These are phyloP conservation scores for Ogataea salicorniae DNA, from an alignment of 805 yeast genomes.

Conservation along the genomic window DNA sequence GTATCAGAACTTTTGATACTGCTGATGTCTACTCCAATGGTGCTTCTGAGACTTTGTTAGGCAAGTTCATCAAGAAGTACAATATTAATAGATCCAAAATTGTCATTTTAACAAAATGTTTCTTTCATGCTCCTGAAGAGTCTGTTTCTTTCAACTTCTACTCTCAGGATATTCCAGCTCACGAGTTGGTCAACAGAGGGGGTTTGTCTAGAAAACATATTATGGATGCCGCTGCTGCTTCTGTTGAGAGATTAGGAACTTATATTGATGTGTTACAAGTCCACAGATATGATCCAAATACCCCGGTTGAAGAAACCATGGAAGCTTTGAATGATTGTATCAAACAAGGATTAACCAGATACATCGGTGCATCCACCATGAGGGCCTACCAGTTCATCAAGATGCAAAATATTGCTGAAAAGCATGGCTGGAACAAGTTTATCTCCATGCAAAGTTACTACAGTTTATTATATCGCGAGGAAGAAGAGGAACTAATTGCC, in stretches of 20 bases:
- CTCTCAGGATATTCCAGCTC: slow-evolving; percentile 32
- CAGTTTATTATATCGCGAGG: slow-evolving; percentile 52
- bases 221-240: slow-evolving; percentile 35
- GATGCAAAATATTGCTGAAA: slow-evolving; percentile 51
- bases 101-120: slow-evolving; percentile 48
- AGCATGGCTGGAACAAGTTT: slow-evolving; percentile 50
- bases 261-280: slow-evolving; percentile 49
- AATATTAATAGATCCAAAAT: slow-evolving; percentile 47
- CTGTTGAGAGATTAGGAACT: slow-evolving; percentile 45
- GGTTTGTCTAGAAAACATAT: slow-evolving; percentile 43
- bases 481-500: slow-evolving; percentile 54
- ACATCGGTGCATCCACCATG: slow-evolving; percentile 61
- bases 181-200: slow-evolving; percentile 26
- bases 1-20: slow-evolving; percentile 44
- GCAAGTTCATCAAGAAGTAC: slow-evolving; percentile 46
- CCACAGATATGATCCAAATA: slow-evolving; percentile 44
- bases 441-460: slow-evolving; percentile 52
- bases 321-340: slow-evolving; percentile 48
- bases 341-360: slow-evolving; percentile 40
- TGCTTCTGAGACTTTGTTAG: slow-evolving; percentile 40
- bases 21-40: slow-evolving; percentile 45
- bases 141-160: slow-evolving; percentile 34
- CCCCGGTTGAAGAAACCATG: slow-evolving; percentile 49
- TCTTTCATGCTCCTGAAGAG: slow-evolving; percentile 28
- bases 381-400: slow-evolving; percentile 46